These are phyloP conservation scores for Moniliophthora roreri DNA, from an alignment of 1,284 basidiomycete species.

Conservation along the genomic window DNA sequence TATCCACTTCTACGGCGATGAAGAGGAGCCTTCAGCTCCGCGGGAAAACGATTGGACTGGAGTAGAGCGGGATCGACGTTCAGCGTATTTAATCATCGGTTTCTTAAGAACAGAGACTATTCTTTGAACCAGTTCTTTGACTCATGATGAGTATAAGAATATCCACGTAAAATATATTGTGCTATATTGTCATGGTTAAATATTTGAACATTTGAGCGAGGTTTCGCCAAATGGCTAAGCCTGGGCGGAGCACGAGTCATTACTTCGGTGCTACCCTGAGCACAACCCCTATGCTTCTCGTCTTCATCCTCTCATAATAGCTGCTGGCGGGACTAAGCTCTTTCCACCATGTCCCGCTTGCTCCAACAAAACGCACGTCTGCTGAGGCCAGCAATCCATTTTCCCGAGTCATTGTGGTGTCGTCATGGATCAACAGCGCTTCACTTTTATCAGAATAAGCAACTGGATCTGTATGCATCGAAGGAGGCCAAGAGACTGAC, in stretches of 20 bases:
- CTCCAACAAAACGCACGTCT: background rate
- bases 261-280: no score
- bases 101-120: constrained; percentile 70
- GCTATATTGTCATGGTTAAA: background rate
- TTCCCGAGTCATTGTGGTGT: constrained; percentile 1
- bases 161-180: background rate
- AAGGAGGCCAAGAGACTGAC: constrained; percentile 75
- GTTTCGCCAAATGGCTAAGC: no score
- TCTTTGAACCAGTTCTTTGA: constrained; percentile 35
- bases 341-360: no score
- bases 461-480: constrained; percentile 80
- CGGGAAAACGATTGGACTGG: constrained; percentile 70
- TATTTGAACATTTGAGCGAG: no score
- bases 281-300: no score
- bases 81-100: constrained; percentile 75
- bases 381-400: background rate
- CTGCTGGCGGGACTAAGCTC: no score
- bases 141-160: background rate
- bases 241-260: no score
- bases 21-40: constrained; percentile 36
- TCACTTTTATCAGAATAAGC: constrained; percentile 86
- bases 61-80: constrained; percentile 71
- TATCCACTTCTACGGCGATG: constrained; percentile 54
- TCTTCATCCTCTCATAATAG: no score
- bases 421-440: constrained; percentile 46